Conservation (phyloP, 2,329 filamentous ascomycete species). For the Alternaria angustiovoidea region DNA sequence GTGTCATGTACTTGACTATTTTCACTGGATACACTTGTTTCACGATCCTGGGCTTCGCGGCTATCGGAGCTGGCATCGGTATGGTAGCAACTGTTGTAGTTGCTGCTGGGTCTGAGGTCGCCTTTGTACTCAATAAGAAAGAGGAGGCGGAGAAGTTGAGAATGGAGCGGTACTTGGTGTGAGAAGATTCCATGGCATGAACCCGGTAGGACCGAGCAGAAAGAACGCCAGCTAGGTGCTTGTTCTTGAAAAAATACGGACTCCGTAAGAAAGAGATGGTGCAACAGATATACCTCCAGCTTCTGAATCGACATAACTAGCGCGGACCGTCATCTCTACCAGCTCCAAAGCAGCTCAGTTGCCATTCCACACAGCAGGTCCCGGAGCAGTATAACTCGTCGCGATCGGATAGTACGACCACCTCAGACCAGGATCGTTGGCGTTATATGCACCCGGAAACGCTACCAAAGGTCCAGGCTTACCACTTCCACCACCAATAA, state of each 20-base stretch:
- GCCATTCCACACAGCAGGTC: slow-evolving; percentile 37
- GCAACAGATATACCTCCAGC: not conserved
- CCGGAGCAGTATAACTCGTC: slow-evolving; percentile 39
- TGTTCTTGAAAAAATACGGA: not conserved
- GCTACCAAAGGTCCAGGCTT: slow-evolving; percentile 50
- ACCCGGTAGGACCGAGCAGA: not conserved
- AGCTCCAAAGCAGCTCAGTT: not conserved
- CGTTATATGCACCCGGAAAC: slow-evolving; percentile 53
- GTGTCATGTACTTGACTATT: slow-evolving; percentile 23
- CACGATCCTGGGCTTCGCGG: slow-evolving; percentile 22
- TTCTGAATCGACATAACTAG: not conserved
- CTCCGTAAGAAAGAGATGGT: not conserved
- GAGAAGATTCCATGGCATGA: not conserved
- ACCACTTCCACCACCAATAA: slow-evolving; percentile 50
- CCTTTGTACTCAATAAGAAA: slow-evolving; percentile 14
- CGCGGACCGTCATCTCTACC: not conserved
- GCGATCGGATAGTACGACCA: slow-evolving; percentile 42
- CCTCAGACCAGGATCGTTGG: slow-evolving; percentile 40
- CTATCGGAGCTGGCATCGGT: slow-evolving; percentile 17
- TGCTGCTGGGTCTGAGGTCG: slow-evolving; percentile 20
- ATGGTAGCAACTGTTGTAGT: slow-evolving; percentile 20
- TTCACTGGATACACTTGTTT: slow-evolving; percentile 23
- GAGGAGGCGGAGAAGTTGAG: slow-evolving; percentile 12
- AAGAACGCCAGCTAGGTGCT: not conserved
- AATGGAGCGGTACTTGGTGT: slow-evolving; percentile 17